Conservation (phyloP, 1,139 yeast genomes). For the Yamadazyma sp. region DNA sequence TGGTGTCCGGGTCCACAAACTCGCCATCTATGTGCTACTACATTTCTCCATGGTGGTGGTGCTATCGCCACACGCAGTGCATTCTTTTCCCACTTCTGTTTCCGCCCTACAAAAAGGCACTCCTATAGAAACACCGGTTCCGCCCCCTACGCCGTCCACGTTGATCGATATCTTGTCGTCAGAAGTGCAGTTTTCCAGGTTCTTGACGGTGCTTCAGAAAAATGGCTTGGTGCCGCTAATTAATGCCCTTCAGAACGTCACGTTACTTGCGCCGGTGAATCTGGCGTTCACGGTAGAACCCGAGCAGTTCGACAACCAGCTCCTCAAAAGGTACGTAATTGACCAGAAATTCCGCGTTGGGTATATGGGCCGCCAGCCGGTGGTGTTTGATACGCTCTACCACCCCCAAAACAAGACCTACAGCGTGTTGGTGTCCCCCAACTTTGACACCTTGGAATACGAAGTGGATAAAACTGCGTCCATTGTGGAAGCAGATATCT, state of each 20-base stretch:
- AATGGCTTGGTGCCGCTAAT: slow-evolving; percentile 67
- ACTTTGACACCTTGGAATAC: slow-evolving; percentile 28
- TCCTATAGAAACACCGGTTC: slow-evolving; percentile 3
- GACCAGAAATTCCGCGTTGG: slow-evolving; percentile 38
- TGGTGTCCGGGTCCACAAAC: no score
- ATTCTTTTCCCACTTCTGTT: not conserved
- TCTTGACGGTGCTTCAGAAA: slow-evolving; percentile 64
- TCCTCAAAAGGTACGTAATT: slow-evolving; percentile 33
- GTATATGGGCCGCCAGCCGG: slow-evolving; percentile 26
- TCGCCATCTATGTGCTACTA: no score
- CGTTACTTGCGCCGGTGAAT: slow-evolving; percentile 84
- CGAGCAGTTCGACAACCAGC: slow-evolving; percentile 13
- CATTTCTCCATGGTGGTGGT: not conserved
- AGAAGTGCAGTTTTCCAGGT: slow-evolving; percentile 70
- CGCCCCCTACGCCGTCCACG: slow-evolving; percentile 41
- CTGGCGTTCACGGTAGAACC: slow-evolving; percentile 57
- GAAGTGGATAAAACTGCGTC: slow-evolving; percentile 50
- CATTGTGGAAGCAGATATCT: slow-evolving; percentile 62
- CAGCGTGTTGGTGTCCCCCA: slow-evolving; percentile 29
- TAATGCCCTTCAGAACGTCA: slow-evolving; percentile 64
- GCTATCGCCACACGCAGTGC: not conserved
- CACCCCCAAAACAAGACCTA: slow-evolving; percentile 20
- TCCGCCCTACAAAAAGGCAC: not conserved
- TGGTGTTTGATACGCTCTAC: slow-evolving; percentile 33
- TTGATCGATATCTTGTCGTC: slow-evolving; percentile 77